Evolutionary conservation across 176 grass and related monocot genomes (phyloP).

Genomic region (Paspalum vaginatum): DNA sequence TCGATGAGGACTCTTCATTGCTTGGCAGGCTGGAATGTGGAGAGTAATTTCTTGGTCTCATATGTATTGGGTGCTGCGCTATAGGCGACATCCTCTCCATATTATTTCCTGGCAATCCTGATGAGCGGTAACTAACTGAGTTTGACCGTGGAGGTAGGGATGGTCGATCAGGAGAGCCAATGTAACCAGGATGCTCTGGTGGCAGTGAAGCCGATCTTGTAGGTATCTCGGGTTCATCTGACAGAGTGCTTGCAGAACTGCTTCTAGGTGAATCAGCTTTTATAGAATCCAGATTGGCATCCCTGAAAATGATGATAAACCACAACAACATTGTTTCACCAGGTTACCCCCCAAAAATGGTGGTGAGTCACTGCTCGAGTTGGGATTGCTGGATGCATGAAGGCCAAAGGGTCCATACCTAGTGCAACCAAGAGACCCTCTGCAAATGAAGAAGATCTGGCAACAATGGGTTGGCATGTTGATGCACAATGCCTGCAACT

Average conservation of each 20-base stretch:
- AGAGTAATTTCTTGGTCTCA: slow-evolving; percentile 35
- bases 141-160: slow-evolving; percentile 33
- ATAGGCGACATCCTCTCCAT: slow-evolving; percentile 12
- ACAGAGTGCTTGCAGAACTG: slow-evolving; percentile 36
- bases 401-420: slow-evolving; percentile 46
- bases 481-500: slow-evolving; percentile 55
- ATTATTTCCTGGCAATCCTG: slow-evolving; percentile 6
- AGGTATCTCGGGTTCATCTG: slow-evolving; percentile 32
- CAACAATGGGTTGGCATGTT: slow-evolving; percentile 64
- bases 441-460: slow-evolving; percentile 71
- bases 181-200: slow-evolving; percentile 35
- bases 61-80: neutral
- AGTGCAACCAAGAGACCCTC: slow-evolving; percentile 60
- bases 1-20: slow-evolving; percentile 22
- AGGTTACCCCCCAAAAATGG: neutral
- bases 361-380: neutral
- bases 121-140: slow-evolving; percentile 36
- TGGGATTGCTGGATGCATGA: slow-evolving; percentile 2
- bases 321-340: neutral
- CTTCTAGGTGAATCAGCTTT: slow-evolving; percentile 48
- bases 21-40: slow-evolving; percentile 28
- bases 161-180: slow-evolving; percentile 15
- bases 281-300: slow-evolving; percentile 31
- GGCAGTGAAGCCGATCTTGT: slow-evolving; percentile 50
- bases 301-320: slow-evolving; percentile 46